Evolutionary conservation across 1,284 basidiomycete species (phyloP).

Genomic region (Fomes fomentarius): DNA sequence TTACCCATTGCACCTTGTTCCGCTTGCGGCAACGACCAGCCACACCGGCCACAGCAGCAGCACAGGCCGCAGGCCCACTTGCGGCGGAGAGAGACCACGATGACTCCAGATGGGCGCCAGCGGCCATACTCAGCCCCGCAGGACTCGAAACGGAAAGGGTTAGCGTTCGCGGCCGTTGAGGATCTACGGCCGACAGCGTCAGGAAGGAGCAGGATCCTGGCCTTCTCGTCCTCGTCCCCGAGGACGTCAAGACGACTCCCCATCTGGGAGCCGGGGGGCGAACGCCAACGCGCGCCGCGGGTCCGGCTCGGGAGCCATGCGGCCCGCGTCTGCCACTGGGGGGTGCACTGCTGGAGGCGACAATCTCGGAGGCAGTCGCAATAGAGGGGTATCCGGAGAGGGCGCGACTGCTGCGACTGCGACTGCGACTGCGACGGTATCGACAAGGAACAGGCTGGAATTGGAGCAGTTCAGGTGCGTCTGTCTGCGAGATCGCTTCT

Average conservation of each 20-base stretch:
- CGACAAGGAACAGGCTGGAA: slow-evolving; percentile 26
- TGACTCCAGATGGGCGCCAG: slow-evolving; percentile 46
- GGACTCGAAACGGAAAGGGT: slow-evolving; percentile 25
- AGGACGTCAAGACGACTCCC: slow-evolving; percentile 24
- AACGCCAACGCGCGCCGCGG: slow-evolving; percentile 6
- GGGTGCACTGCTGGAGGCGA: too few species aligned
- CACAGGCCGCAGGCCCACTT: slow-evolving; percentile 33
- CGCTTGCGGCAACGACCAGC: neutral
- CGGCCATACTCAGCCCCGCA: slow-evolving; percentile 27
- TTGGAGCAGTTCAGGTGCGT: slow-evolving; percentile 37
- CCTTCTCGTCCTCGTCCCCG: slow-evolving; percentile 19
- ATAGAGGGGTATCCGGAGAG: too few species aligned
- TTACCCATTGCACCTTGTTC: too few species aligned
- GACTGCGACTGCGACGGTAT: slow-evolving; percentile 6
- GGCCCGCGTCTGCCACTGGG: too few species aligned
- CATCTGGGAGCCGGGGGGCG: slow-evolving; percentile 12
- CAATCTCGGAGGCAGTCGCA: slow-evolving; percentile 15
- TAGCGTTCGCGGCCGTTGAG: slow-evolving; percentile 6
- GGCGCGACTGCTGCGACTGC: too few species aligned
- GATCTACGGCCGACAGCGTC: slow-evolving; percentile 30
- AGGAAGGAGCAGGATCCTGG: slow-evolving; percentile 27
- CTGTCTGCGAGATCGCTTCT: slow-evolving; percentile 12
- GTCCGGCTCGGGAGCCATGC: slow-evolving; percentile 17
- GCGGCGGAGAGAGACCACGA: slow-evolving; percentile 49
- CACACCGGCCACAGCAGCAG: slow-evolving; percentile 22